These are phyloP conservation scores for Gliomastix tumulicola DNA, from an alignment of 2,329 filamentous ascomycete genomes.

Conservation along the genomic window DNA sequence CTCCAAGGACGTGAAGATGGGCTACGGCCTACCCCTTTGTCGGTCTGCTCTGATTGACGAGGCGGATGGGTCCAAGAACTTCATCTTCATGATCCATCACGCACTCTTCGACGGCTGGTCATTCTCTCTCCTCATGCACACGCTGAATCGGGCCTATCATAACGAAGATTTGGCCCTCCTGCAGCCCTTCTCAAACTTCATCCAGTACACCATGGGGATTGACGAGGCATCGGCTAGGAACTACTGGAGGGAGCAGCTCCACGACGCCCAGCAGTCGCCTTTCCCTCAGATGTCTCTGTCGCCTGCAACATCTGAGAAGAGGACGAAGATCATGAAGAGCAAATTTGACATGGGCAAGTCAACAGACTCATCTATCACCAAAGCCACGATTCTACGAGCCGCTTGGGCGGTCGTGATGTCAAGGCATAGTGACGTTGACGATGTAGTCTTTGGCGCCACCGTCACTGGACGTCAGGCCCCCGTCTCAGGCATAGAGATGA, in stretches of 20 bases:
- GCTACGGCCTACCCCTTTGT: constrained; percentile 1
- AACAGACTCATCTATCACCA: constrained; percentile 7
- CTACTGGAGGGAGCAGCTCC: constrained; percentile 7
- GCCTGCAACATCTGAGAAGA: too few species aligned
- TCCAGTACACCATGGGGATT: constrained; percentile 4
- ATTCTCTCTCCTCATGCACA: constrained; percentile 3
- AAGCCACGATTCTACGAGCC: constrained; percentile 12
- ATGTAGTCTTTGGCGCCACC: constrained; percentile 14
- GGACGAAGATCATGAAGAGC: too few species aligned
- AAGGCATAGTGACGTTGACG: constrained; percentile 8
- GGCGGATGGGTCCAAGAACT: constrained; percentile 1
- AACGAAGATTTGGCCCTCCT: neutral
- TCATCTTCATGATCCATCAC: constrained; percentile 17
- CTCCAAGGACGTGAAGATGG: neutral
- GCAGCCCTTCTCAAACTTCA: constrained; percentile 4
- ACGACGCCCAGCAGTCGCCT: neutral
- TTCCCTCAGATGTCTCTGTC: too few species aligned
- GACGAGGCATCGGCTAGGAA: constrained; percentile 1
- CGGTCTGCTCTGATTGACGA: constrained; percentile 1
- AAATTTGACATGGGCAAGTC: too few species aligned
- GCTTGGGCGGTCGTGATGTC: constrained; percentile 18
- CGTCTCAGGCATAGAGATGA: constrained; percentile 6
- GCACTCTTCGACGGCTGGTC: constrained; percentile 18
- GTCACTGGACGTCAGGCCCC: constrained; percentile 14
- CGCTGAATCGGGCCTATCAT: constrained; percentile 1